phyloP scores from a whole-genome alignment of 2,329 filamentous ascomycete species.

The Iodosphaeria phyllophila region DNA sequence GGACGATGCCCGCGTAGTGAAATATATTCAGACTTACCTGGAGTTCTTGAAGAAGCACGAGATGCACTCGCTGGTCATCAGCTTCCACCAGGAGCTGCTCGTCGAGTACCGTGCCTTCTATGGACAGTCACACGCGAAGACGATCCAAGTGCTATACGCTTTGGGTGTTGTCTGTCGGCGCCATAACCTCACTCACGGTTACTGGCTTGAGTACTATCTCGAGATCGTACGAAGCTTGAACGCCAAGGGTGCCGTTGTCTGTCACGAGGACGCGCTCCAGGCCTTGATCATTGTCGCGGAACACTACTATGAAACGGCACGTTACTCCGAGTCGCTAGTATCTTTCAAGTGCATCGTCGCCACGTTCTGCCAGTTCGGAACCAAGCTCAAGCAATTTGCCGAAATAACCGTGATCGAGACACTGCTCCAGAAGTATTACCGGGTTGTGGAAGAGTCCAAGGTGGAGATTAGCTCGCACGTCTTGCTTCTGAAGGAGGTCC shows the following conservation, averaged over 20 bases:
- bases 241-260: constrained; percentile 14
- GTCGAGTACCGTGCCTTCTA: constrained; percentile 16
- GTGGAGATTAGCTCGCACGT: constrained; percentile 12
- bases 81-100: constrained; percentile 17
- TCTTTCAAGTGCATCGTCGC: constrained; percentile 16
- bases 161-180: constrained; percentile 12
- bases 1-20: constrained; percentile 1
- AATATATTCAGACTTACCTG: constrained; percentile 11
- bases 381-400: constrained; percentile 14
- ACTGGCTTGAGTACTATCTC: constrained; percentile 17
- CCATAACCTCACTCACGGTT: not conserved
- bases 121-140: constrained; percentile 14
- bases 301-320: constrained; percentile 18
- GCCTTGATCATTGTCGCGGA: constrained; percentile 16
- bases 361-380: constrained; percentile 16
- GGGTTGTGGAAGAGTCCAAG: constrained; percentile 10
- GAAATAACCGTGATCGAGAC: constrained; percentile 15
- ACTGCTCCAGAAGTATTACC: constrained; percentile 3
- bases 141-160: constrained; percentile 17
- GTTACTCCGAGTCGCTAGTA: constrained; percentile 16
- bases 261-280: constrained; percentile 18
- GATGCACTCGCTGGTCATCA: constrained; percentile 15
- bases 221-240: constrained; percentile 17
- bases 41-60: constrained; percentile 12
- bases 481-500: constrained; percentile 16